Percentiles rank a stretch among this genome's conserved stretches.
Conservation (phyloP, 345 rosid species). For the Eucalyptus viminalis region DNA sequence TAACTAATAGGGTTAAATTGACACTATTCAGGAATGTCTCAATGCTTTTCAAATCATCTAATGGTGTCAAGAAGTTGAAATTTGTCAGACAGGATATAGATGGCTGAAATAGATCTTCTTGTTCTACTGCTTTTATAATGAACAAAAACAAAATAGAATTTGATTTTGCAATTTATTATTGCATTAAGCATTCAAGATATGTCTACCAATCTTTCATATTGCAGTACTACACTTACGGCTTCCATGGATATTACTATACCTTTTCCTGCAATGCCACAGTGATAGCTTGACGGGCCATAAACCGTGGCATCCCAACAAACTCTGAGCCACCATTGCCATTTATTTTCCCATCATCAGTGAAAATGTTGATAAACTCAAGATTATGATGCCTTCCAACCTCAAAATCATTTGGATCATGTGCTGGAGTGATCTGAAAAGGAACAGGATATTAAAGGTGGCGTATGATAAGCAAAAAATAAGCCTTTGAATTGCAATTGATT, state of each 20-base stretch:
- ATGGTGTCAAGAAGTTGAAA: neutral
- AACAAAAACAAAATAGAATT: no score
- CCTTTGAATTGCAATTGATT: neutral
- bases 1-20: neutral
- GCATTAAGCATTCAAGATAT: neutral
- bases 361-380: slow-evolving; percentile 70
- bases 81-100: neutral
- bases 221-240: neutral
- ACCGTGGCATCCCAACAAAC: slow-evolving; percentile 85
- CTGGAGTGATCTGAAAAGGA: slow-evolving; percentile 79
- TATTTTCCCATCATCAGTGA: slow-evolving; percentile 88
- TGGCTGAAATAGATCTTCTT: neutral
- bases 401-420: slow-evolving; percentile 95
- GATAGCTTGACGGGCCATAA: slow-evolving; percentile 79
- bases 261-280: slow-evolving; percentile 55
- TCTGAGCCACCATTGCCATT: slow-evolving; percentile 71
- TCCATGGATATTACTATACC: slow-evolving; percentile 13
- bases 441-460: neutral
- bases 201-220: neutral
- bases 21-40: neutral
- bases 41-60: neutral
- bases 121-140: neutral
- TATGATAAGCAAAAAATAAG: neutral
- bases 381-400: slow-evolving; percentile 85
- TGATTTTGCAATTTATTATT: neutral